Conservation (phyloP, 352 stramenopile genomes). For the Pythium oligandrum region DNA sequence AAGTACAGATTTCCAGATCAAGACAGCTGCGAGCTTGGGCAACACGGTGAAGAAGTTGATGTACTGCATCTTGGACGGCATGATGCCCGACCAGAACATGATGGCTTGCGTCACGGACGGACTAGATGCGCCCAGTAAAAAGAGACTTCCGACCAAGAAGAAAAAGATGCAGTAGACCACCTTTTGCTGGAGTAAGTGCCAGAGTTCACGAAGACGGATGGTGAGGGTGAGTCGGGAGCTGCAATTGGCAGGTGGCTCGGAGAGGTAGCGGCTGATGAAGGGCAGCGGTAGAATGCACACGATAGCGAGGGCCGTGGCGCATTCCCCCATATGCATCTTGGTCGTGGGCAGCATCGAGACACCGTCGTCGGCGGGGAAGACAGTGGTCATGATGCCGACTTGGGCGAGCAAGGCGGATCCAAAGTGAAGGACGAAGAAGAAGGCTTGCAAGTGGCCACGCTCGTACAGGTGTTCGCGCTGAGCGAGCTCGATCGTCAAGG, state of each 20-base stretch:
- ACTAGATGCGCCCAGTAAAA: slow-evolving; percentile 6
- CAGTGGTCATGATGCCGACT: slow-evolving; percentile 13
- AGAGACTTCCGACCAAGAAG: slow-evolving; percentile 9
- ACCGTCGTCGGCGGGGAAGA: slow-evolving; percentile 3
- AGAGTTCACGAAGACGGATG: background rate
- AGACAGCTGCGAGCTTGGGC: slow-evolving; percentile 25
- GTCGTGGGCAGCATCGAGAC: background rate
- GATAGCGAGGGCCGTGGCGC: background rate
- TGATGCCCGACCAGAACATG: slow-evolving; percentile 8
- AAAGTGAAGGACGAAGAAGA: slow-evolving; percentile 40
- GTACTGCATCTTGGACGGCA: slow-evolving; percentile 7
- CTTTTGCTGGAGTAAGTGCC: slow-evolving; percentile 10
- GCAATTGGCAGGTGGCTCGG: slow-evolving; percentile 1
- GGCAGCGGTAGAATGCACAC: slow-evolving; percentile 2
- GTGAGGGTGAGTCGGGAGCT: background rate
- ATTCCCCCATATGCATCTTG: too few relatives aligned
- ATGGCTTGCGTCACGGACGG: slow-evolving; percentile 2
- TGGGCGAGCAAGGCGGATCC: slow-evolving; percentile 18
- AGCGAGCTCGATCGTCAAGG: slow-evolving; percentile 43
- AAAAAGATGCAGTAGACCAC: slow-evolving; percentile 11
- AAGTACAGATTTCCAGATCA: slow-evolving; percentile 35
- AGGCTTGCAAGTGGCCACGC: slow-evolving; percentile 35
- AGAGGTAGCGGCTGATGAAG: background rate
- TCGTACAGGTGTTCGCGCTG: slow-evolving; percentile 36
- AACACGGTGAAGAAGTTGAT: slow-evolving; percentile 8